Percentiles rank a stretch among this genome's conserved stretches.
phyloP scores from a whole-genome alignment of 768 basidiomycete genomes.

The Lactifluus piperatus region DNA sequence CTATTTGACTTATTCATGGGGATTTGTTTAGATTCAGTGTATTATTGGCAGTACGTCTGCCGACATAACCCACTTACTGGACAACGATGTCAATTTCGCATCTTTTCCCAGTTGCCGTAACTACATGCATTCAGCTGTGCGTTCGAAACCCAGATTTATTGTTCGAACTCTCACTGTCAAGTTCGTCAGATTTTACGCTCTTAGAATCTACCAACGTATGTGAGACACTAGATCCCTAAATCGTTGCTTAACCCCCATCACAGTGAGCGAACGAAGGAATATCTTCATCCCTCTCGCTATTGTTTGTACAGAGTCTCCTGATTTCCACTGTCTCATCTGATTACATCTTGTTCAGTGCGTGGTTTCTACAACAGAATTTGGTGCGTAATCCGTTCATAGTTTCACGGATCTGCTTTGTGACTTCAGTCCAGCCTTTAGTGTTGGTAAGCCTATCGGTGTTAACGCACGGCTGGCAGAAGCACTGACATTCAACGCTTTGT shows the following conservation, averaged over 20 bases:
- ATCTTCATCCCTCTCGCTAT: background rate
- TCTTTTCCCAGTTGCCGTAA: background rate
- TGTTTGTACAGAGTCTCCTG: background rate
- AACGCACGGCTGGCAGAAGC: background rate
- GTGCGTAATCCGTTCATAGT: background rate
- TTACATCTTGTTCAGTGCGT: background rate
- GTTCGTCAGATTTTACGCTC: slow-evolving; percentile 1
- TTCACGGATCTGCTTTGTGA: background rate
- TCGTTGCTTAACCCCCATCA: background rate
- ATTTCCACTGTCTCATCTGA: background rate
- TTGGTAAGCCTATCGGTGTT: background rate
- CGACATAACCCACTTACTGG: background rate
- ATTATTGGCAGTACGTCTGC: background rate
- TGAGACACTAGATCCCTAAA: background rate
- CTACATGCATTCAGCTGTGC: slow-evolving; percentile 8
- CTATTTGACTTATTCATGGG: background rate
- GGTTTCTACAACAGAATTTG: slow-evolving; percentile 2
- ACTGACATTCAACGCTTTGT: background rate
- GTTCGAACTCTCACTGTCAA: background rate
- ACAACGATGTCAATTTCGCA: background rate
- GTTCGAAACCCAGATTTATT: background rate
- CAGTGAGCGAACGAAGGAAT: slow-evolving; percentile 10
- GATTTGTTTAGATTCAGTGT: background rate
- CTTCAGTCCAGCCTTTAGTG: background rate
- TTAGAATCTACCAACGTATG: slow-evolving; percentile 6